A percentile compares a stretch with the other conserved stretches of the same genome.
Evolutionary conservation across 768 basidiomycete species (phyloP).

Genomic region (Boletus pseudo-olivaceus): DNA sequence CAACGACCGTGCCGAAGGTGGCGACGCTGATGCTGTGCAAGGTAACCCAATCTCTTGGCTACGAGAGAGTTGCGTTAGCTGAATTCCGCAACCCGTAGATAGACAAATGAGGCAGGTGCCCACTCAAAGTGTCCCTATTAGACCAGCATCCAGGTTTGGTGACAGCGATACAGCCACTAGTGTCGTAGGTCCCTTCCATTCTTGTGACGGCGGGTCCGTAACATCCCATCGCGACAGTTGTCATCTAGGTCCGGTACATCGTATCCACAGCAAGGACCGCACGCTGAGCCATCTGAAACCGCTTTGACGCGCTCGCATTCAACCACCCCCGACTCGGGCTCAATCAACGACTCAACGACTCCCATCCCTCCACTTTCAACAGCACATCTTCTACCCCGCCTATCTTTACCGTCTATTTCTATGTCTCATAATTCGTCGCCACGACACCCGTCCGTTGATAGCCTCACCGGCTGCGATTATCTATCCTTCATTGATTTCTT

Average conservation of each 20-base stretch:
- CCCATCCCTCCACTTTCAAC: slow-evolving; percentile 40
- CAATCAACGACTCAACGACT: slow-evolving; percentile 33
- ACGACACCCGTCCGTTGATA: slow-evolving; percentile 19
- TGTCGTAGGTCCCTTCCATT: slow-evolving; percentile 9
- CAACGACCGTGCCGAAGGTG: slow-evolving; percentile 11
- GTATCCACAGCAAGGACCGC: background rate
- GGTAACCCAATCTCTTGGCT: slow-evolving; percentile 17
- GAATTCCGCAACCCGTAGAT: slow-evolving; percentile 12
- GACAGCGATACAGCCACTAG: slow-evolving; percentile 22
- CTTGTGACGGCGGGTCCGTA: slow-evolving; percentile 4
- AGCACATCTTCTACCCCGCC: slow-evolving; percentile 27
- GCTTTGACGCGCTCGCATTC: slow-evolving; percentile 24
- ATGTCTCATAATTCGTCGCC: slow-evolving; percentile 18
- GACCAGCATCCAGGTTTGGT: slow-evolving; percentile 13
- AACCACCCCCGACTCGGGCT: slow-evolving; percentile 31
- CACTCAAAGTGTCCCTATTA: slow-evolving; percentile 2
- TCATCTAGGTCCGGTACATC: slow-evolving; percentile 22
- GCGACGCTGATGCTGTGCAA: slow-evolving; percentile 20
- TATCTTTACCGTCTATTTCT: slow-evolving; percentile 18
- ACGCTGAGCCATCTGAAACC: slow-evolving; percentile 2
- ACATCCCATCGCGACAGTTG: slow-evolving; percentile 17
- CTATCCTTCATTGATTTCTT: slow-evolving; percentile 48
- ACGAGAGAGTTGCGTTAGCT: background rate
- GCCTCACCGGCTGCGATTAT: slow-evolving; percentile 31
- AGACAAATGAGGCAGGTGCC: slow-evolving; percentile 13